Evolutionary conservation across 1,139 yeast species (phyloP), one percentile per base, ranked within the genome.

Genomic region (Trichomonascaceae sp.): DNA sequence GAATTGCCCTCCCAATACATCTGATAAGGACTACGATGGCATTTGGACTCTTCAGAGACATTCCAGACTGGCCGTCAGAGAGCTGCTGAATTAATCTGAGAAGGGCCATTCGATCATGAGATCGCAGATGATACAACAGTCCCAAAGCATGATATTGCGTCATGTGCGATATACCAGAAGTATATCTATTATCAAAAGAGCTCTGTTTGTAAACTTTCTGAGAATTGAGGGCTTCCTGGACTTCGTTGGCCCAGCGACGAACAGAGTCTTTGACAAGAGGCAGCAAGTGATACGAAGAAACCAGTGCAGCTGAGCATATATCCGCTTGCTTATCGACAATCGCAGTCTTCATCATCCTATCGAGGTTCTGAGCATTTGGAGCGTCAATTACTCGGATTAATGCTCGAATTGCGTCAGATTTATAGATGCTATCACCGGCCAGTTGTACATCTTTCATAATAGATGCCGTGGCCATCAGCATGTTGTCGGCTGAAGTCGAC

Each of bases 121-220:
- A 84, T 69, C 96, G 83, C 70, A 95, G 80, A 63, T 87, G 88
- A 70, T 90, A 91, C 64, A 95, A 75, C 65, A 93, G 78, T 22
- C 97, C 97, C 64, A 93, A 76, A 3, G 99, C 98, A 71, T 93
- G 99, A 74, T 91, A 93, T 74, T 93, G 99, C 60, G 95, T 81
- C 80, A 88, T 86, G 71, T 81, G 84, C 15, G 96, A 62, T 22
- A 55, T 57, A n/a, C 66, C 64, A 47, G 89, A 82, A 64, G 69
- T 74, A 74, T 69, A 75, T 47, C 55, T 58, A 46, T 57, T 55
- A 24, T 61, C 63, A 17, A 57, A 43, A 5, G 56, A 48, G 20
- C 55, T 47, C 38, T 62, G 63, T 19, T 91, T 91, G 69, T 82
- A 85, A 52, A 76, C 76, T 68, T 88, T 90, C 65, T 79, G 81